Conservation (phyloP, 1,284 basidiomycete species). For the Cutaneotrichosporon cutaneum region DNA sequence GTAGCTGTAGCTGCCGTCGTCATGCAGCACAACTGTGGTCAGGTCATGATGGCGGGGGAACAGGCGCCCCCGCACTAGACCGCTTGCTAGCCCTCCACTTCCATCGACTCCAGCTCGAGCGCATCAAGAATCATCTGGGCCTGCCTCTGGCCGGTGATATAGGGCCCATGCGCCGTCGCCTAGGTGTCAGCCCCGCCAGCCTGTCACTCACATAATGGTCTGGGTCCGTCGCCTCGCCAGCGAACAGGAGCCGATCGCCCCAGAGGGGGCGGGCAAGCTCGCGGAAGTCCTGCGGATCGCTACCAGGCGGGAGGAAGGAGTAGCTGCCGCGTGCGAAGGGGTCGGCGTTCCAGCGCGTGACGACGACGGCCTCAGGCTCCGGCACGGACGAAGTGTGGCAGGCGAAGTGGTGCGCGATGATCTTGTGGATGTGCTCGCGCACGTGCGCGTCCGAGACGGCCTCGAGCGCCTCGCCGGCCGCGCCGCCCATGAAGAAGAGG, state of each 20-base stretch:
- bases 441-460: neutral
- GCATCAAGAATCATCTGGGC: neutral
- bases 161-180: neutral
- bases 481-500: slow-evolving; percentile 6
- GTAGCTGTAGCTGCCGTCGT: neutral
- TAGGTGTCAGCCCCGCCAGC: neutral
- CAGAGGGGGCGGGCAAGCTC: neutral
- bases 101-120: neutral
- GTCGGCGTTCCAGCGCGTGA: neutral
- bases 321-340: slow-evolving; percentile 1
- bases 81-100: neutral
- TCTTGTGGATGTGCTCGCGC: slow-evolving; percentile 6
- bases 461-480: neutral
- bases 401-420: slow-evolving; percentile 1
- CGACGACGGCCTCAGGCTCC: neutral
- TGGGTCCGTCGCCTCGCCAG: slow-evolving; percentile 3
- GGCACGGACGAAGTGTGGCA: neutral
- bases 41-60: no score
- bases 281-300: slow-evolving; percentile 5
- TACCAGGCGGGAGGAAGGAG: neutral
- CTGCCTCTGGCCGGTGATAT: neutral
- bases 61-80: no score
- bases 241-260: slow-evolving; percentile 2
- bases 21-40: no score
- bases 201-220: slow-evolving; percentile 1